phyloP scores from a whole-genome alignment of 75 land plant species.

The Pinus albicaulis region DNA sequence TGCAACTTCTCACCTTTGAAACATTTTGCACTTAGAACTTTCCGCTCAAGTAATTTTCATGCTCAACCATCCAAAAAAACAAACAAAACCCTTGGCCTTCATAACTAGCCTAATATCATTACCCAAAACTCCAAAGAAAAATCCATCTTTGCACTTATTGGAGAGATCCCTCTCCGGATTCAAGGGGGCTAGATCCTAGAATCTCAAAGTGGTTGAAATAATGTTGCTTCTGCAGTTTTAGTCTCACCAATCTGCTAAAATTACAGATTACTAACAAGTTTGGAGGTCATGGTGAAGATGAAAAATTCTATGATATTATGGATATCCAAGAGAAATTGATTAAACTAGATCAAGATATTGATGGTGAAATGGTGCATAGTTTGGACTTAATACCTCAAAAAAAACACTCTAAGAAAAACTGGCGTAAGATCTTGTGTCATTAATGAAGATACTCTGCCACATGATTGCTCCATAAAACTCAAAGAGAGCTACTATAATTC shows the following conservation, averaged over 20 bases:
- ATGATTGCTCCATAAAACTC: background rate
- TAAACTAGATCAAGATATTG: background rate
- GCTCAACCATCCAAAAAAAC: too few species aligned
- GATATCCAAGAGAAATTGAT: background rate
- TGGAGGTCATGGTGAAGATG: background rate
- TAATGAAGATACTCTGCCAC: background rate
- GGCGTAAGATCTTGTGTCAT: background rate
- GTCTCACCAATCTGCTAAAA: background rate
- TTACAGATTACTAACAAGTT: background rate
- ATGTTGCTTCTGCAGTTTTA: background rate
- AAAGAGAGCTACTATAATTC: background rate
- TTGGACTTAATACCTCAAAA: conserved; percentile 5
- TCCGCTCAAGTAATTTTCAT: too few species aligned
- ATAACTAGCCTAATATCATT: too few species aligned
- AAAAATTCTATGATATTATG: background rate
- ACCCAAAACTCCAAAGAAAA: too few species aligned
- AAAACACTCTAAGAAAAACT: background rate
- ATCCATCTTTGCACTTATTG: too few species aligned
- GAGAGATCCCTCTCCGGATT: too few species aligned
- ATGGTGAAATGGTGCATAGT: background rate
- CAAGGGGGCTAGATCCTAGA: too few species aligned
- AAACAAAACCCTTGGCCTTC: too few species aligned
- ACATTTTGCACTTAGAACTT: too few species aligned
- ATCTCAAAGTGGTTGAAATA: too few species aligned
- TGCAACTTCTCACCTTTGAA: too few species aligned